Conservation (phyloP, 257 asterid genomes). For the Jaltomata sinuosa region DNA sequence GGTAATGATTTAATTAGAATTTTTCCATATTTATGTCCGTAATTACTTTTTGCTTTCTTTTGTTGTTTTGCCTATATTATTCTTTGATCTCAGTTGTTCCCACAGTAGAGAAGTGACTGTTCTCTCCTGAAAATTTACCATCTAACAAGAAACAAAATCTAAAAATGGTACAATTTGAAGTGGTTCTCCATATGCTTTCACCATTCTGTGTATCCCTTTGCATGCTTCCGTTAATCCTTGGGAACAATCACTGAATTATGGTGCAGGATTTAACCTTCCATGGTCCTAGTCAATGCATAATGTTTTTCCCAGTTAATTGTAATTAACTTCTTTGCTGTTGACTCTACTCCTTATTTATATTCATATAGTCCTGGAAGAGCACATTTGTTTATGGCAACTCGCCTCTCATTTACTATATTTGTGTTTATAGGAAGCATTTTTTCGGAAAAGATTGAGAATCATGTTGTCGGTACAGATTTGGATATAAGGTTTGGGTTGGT, state of each 20-base stretch:
- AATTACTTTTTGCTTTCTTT: not conserved
- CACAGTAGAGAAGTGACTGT: not conserved
- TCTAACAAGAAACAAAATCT: not conserved
- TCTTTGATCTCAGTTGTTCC: not conserved
- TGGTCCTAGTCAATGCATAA: not conserved
- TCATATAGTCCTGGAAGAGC: not conserved
- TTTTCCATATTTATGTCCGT: not conserved
- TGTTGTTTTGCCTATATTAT: not conserved
- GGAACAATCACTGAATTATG: not conserved
- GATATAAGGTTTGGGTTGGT: conserved; percentile 44
- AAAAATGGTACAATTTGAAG: not conserved
- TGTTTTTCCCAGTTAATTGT: not conserved
- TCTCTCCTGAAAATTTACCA: not conserved
- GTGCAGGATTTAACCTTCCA: not conserved
- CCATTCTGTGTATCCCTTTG: not conserved
- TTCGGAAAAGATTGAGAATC: conserved; percentile 33
- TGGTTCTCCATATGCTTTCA: not conserved
- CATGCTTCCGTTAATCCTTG: not conserved
- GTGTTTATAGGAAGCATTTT: conserved; percentile 42
- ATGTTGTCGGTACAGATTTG: conserved; percentile 46
- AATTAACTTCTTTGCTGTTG: not conserved
- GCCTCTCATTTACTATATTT: conserved; percentile 3
- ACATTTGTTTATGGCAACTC: conserved; percentile 4
- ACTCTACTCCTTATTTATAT: not conserved
- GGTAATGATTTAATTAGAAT: not conserved